Evolutionary conservation across 805 yeast species (phyloP), one percentile per base, ranked within the genome.

Genomic region (Candida cerambycidarum): DNA sequence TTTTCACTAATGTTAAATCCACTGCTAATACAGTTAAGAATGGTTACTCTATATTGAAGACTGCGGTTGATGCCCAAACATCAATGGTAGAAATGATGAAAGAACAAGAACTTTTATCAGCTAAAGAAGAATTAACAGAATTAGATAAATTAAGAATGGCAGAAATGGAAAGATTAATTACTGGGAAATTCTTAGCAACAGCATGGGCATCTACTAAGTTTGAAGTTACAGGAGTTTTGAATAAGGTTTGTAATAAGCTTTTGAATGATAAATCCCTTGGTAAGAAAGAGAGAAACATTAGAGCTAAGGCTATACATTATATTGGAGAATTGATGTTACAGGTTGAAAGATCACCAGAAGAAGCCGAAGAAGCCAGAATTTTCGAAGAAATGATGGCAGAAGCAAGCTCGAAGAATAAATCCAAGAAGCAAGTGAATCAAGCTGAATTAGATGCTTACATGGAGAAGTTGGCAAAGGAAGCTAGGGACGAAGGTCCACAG

Each of bases 121-220:
- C 43, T n/a, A 67, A 61, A 31, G 71, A 69, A 3, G 57, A 38
- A 7, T 52, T 59, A 8, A 54, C 69, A 4, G 63, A 56, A 9
- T 76, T 73, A 21, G 79, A 66, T 37, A 48, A 47, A 42, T 41
- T 47, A 33, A 53, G 60, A 43, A 65, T 63, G 41, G 89, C 82
- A 1, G 93, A 89, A 58, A 78, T 85, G 66, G 97, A 92, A 57
- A 77, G 89, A 39, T 68, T 79, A 43, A 76, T 92, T 48, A 82
- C 89, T 42, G 98, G 99, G 17, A 93, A 92, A 61, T 78, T 93
- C 16, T 73, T 93, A 39, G 92, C 93, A 6, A 89, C 96, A 1
- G 95, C 96, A 14, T 93, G 99, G 99, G 86, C 87, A 16, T 87
- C 95, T 30, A 88, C 96, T 15, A 82, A 85, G 53, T 83, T 81